Percentiles rank a stretch among this genome's conserved stretches.
phyloP scores from a whole-genome alignment of 306 rosid species.

The Quercus suber region DNA sequence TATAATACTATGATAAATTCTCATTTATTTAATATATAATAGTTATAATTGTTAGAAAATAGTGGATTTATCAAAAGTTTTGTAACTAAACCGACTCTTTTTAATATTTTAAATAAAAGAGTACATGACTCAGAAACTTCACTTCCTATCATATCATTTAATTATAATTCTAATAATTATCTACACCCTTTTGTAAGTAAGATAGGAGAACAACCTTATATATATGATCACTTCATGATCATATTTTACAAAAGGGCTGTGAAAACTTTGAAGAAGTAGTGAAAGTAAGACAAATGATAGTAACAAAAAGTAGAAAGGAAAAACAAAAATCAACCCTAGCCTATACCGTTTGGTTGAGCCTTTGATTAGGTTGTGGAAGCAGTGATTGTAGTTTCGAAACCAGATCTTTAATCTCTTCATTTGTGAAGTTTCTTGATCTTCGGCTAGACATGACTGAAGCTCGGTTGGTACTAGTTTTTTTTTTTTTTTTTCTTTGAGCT shows the following conservation, averaged over 20 bases:
- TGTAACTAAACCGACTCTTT: too few species aligned
- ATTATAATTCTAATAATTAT: too few species aligned
- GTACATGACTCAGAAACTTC: too few species aligned
- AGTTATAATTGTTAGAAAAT: too few species aligned
- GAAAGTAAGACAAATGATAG: background rate
- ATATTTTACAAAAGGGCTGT: background rate
- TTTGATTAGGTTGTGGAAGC: slow-evolving; percentile 33
- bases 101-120: too few species aligned
- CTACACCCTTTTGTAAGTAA: too few species aligned
- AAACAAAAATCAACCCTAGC: background rate
- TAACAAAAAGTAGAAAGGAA: background rate
- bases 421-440: slow-evolving; percentile 19
- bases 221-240: too few species aligned
- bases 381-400: slow-evolving; percentile 30
- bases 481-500: background rate
- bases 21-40: too few species aligned
- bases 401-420: slow-evolving; percentile 31
- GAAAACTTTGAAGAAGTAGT: background rate
- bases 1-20: too few species aligned
- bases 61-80: too few species aligned
- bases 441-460: slow-evolving; percentile 20
- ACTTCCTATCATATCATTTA: too few species aligned
- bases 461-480: background rate
- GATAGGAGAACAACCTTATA: too few species aligned
- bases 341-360: slow-evolving; percentile 18